These are phyloP conservation scores for Gossypium trilobum DNA, from an alignment of 441 rosid genomes.

Conservation along the genomic window DNA sequence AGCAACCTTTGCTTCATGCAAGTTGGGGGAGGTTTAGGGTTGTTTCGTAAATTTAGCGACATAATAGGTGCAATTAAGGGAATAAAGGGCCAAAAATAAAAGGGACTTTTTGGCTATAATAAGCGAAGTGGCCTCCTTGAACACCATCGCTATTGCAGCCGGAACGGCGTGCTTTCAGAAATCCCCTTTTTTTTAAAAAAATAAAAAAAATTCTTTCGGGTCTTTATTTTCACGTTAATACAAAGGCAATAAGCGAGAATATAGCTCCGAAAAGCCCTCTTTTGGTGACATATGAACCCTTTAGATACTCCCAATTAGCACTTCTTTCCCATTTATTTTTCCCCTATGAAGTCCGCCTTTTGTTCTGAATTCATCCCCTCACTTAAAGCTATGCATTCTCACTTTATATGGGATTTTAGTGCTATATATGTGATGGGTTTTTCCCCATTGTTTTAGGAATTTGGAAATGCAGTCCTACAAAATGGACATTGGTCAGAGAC, in stretches of 20 bases:
- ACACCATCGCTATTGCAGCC: constrained; percentile 72
- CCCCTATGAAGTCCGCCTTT: background rate
- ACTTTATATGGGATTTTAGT: background rate
- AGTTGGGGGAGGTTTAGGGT: constrained; percentile 17
- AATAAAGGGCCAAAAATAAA: constrained; percentile 5
- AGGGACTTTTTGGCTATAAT: background rate
- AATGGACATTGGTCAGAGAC: background rate
- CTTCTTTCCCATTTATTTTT: background rate
- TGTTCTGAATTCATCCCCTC: constrained; percentile 22
- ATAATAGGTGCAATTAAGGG: constrained; percentile 25
- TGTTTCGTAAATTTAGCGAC: constrained; percentile 32
- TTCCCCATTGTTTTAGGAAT: background rate
- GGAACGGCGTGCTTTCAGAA: constrained; percentile 33
- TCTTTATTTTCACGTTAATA: background rate
- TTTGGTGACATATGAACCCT: background rate
- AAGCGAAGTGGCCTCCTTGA: constrained; percentile 20
- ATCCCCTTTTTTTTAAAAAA: too few relatives aligned
- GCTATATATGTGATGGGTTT: background rate
- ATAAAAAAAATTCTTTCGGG: background rate
- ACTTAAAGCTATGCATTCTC: background rate
- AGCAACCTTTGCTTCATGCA: constrained; percentile 22
- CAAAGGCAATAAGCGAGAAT: constrained; percentile 21
- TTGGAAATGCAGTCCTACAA: background rate
- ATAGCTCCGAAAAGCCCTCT: constrained; percentile 10
- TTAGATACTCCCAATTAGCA: background rate